Evolutionary conservation across 2,329 filamentous ascomycete genomes (phyloP).

Genomic region (Juglanconis sp.): DNA sequence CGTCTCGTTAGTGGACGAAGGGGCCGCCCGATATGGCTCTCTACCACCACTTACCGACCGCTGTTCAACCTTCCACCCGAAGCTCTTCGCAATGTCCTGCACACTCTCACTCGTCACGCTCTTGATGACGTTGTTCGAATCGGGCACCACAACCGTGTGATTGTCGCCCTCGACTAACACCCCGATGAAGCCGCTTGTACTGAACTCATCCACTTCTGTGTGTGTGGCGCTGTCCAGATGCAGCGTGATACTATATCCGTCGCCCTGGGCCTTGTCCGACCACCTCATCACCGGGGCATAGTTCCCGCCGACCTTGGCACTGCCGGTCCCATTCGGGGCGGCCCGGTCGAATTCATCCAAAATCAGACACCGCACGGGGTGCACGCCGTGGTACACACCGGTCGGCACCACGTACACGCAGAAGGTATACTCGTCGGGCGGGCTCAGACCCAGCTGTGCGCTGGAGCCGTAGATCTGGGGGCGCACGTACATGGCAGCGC

Average conservation of each 20-base stretch:
- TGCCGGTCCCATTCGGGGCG: conserved; percentile 85
- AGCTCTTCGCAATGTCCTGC: conserved; percentile 69
- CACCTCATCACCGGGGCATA: conserved; percentile 89
- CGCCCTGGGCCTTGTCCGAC: conserved; percentile 74
- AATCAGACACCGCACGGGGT: conserved; percentile 83
- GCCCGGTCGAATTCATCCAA: conserved; percentile 91
- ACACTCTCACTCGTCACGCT: conserved; percentile 80
- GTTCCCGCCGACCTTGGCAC: conserved; percentile 93
- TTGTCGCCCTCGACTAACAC: conserved; percentile 55
- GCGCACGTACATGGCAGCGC: conserved; percentile 88
- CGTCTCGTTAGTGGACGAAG: neutral
- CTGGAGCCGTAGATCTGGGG: conserved; percentile 84
- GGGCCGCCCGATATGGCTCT: neutral
- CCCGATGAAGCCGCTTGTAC: conserved; percentile 89
- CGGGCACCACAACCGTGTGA: conserved; percentile 78
- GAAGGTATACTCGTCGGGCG: conserved; percentile 91
- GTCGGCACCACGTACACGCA: conserved; percentile 87
- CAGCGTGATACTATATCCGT: conserved; percentile 90
- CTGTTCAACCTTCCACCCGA: conserved; percentile 82
- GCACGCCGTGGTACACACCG: conserved; percentile 87
- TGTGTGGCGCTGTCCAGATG: conserved; percentile 84
- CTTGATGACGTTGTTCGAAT: conserved; percentile 83
- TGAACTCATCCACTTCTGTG: conserved; percentile 91
- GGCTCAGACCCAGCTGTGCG: conserved; percentile 80
- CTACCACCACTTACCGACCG: conserved; percentile 51